Percentiles rank a stretch among this genome's conserved stretches.
phyloP scores from a whole-genome alignment of 768 basidiomycete genomes.

The Hericium coralloides region DNA sequence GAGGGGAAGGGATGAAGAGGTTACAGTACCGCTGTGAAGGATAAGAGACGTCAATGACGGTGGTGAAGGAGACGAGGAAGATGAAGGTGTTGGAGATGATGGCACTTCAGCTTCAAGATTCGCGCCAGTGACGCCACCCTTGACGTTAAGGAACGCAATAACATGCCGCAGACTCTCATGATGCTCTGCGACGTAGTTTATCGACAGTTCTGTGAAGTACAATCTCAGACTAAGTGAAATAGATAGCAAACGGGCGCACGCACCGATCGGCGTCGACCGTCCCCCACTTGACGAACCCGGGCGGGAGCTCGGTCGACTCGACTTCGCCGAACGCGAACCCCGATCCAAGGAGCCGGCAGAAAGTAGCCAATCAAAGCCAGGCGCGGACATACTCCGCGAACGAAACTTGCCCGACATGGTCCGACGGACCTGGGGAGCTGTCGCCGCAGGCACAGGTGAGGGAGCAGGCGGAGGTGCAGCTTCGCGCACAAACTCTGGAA shows the following conservation, averaged over 20 bases:
- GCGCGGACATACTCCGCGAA: constrained; percentile 28
- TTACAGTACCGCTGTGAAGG: constrained; percentile 48
- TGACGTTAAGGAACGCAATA: constrained; percentile 60
- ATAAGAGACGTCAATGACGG: constrained; percentile 30
- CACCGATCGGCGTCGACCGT: constrained; percentile 19
- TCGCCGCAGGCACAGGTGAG: constrained; percentile 11
- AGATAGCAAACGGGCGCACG: not conserved
- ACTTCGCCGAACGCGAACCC: constrained; percentile 11
- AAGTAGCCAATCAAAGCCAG: constrained; percentile 23
- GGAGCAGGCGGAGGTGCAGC: constrained; percentile 18
- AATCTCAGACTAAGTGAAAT: not conserved
- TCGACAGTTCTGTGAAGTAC: constrained; percentile 19
- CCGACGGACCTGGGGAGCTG: constrained; percentile 22
- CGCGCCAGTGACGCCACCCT: constrained; percentile 36
- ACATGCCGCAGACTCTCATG: constrained; percentile 82
- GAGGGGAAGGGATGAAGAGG: constrained; percentile 46
- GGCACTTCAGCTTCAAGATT: constrained; percentile 63
- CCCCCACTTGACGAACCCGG: constrained; percentile 16
- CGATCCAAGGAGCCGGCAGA: constrained; percentile 13
- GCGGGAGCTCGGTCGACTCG: constrained; percentile 20
- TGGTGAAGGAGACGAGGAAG: not conserved
- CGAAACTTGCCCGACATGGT: constrained; percentile 22
- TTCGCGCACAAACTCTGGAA: constrained; percentile 36
- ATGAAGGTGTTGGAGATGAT: constrained; percentile 27
- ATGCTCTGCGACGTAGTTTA: constrained; percentile 62